These are phyloP conservation scores for Combretum micranthum DNA, from an alignment of 345 rosid genomes.

Conservation along the genomic window DNA sequence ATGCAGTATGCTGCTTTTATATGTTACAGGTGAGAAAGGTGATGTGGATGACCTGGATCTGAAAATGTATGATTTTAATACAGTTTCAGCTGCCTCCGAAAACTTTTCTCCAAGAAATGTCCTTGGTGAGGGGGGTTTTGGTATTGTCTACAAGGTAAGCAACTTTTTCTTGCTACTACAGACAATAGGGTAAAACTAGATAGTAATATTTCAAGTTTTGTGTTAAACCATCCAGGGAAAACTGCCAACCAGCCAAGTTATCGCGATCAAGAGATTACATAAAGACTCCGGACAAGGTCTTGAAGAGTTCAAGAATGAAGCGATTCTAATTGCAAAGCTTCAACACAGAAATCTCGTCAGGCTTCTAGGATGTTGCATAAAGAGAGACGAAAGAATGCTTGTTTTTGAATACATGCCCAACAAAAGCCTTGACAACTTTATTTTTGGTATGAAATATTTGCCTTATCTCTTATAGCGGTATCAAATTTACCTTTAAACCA, in stretches of 20 bases:
- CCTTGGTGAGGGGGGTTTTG: slow-evolving; percentile 38
- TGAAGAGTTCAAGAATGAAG: slow-evolving; percentile 27
- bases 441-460: slow-evolving; percentile 13
- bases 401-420: slow-evolving; percentile 31
- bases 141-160: slow-evolving; percentile 21
- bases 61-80: slow-evolving; percentile 20
- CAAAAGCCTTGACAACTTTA: slow-evolving; percentile 27
- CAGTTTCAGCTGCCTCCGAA: slow-evolving; percentile 16
- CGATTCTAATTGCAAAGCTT: slow-evolving; percentile 17
- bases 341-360: slow-evolving; percentile 33
- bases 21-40: neutral
- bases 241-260: slow-evolving; percentile 17
- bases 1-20: too few species aligned
- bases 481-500: too few species aligned
- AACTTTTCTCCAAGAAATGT: slow-evolving; percentile 16
- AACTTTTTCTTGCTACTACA: neutral
- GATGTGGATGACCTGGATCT: slow-evolving; percentile 1
- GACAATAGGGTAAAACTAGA: neutral
- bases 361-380: slow-evolving; percentile 30
- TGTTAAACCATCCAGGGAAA: slow-evolving; percentile 11
- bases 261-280: slow-evolving; percentile 30
- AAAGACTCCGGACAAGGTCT: slow-evolving; percentile 26
- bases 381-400: slow-evolving; percentile 23
- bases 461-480: neutral
- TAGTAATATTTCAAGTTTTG: neutral